Base-by-base conservation (phyloP, 352 stramenopile species). In the Phytophthora melonis region DNA sequence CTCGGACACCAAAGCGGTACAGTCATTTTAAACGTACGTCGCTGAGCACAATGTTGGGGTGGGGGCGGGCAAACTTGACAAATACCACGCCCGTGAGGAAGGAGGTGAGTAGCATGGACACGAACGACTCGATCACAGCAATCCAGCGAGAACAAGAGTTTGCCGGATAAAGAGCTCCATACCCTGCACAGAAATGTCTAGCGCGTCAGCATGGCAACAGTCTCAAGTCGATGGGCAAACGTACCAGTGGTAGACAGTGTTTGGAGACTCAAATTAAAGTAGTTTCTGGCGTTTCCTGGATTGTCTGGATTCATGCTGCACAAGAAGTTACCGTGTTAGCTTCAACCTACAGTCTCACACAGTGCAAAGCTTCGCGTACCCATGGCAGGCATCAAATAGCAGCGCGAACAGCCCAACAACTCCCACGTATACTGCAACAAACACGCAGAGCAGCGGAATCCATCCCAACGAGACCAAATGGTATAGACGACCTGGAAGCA, bases 11-110 rank as follows among this genome's bases (percentile, higher is more conserved):
- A 43, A 13, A 0, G 41, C 14, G 10, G 18, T 0, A 5, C 41
- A 5, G 14, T 19, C 16, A 21, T 50, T n/a, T 50, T 19, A 32
- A 32, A 9, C 60, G 30, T 62, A 82, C 73, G 14, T 88, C 66
- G 67, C 84, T 90, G 30, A 88, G 84, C 47, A 83, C 76, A 58
- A 91, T 80, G 25, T 73, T 83, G 2, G 82, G 74, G 6, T 75
- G 78, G 14, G 84, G 84, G 9, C 82, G 77, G 5, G 84, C 82
- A 63, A 90, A 88, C 56, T 91, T 91, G 34, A 86, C 84, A 52
- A 91, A 91, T 14, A 79, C 75, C n/a, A 91, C 74, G 49, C 84
- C 82, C 1, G 84, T 91, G 69, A 89, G 82, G 54, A 90, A 83
- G 41, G 84, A 87, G 18, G 75, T 82, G 10, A 88, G 53, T 39